phyloP scores from a whole-genome alignment of 1,284 basidiomycete genomes.

The Rhodotorula mucilaginosa region DNA sequence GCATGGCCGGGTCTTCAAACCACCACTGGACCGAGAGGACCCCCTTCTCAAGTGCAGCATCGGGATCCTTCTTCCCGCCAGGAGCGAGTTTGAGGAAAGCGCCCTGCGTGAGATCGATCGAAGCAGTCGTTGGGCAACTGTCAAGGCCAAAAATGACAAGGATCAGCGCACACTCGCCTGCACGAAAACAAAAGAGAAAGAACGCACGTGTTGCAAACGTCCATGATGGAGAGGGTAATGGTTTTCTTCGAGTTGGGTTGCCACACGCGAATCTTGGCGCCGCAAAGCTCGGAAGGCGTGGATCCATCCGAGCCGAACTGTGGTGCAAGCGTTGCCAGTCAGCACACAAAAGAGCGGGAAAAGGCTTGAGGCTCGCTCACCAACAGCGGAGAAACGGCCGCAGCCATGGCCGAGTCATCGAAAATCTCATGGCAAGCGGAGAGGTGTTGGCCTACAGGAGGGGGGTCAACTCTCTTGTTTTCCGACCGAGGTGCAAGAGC shows the following conservation, averaged over 20 bases:
- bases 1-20: conserved; percentile 3
- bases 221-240: conserved; percentile 1
- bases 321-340: not conserved
- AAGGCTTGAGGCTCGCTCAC: not conserved
- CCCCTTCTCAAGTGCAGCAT: conserved; percentile 6
- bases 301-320: conserved; percentile 12
- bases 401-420: not conserved
- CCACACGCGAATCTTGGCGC: conserved; percentile 15
- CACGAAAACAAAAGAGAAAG: no score
- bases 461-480: not conserved
- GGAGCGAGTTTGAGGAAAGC: conserved; percentile 4
- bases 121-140: not conserved
- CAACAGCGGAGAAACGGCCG: not conserved
- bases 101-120: conserved; percentile 11
- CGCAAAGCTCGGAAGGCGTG: conserved; percentile 6
- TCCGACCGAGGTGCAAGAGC: no score
- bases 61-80: not conserved
- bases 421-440: conserved; percentile 2
- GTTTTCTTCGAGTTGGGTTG: conserved; percentile 16
- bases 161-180: no score
- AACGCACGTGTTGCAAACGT: conserved; percentile 7
- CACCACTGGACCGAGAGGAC: conserved; percentile 25
- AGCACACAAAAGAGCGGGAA: no score
- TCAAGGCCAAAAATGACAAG: no score
- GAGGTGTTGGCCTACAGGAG: not conserved